Percentiles rank a stretch among this genome's conserved stretches.
Evolutionary conservation across 768 basidiomycete species (phyloP).

Genomic region (Russula emetica): DNA sequence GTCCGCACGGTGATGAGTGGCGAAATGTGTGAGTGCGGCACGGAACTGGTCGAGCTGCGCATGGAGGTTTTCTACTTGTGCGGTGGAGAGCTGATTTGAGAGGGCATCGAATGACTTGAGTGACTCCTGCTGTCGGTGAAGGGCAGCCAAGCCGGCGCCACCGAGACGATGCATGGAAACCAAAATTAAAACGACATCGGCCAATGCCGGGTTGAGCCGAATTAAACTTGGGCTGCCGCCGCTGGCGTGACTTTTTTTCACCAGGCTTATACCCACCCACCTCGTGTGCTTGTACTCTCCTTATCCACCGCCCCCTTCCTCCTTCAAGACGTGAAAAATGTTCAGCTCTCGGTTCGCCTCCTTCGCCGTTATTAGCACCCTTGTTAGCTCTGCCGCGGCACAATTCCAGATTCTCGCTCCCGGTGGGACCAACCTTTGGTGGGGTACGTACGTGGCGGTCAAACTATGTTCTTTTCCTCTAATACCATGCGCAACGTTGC

Average conservation of each 20-base stretch:
- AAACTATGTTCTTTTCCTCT: neutral
- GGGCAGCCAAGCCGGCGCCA: constrained; percentile 84
- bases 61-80: constrained; percentile 75
- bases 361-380: constrained; percentile 38
- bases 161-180: constrained; percentile 61
- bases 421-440: constrained; percentile 46
- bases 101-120: constrained; percentile 77
- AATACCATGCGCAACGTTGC: constrained; percentile 3
- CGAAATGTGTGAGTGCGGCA: constrained; percentile 78
- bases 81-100: constrained; percentile 68
- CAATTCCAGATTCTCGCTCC: constrained; percentile 47
- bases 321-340: constrained; percentile 26
- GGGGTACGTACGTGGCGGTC: constrained; percentile 52
- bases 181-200: neutral
- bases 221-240: too few species aligned
- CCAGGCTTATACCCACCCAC: neutral
- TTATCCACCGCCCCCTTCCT: constrained; percentile 19
- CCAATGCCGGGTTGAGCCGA: neutral
- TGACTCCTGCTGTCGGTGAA: constrained; percentile 82
- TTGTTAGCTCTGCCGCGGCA: constrained; percentile 40
- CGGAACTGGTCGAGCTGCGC: constrained; percentile 82
- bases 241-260: neutral
- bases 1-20: constrained; percentile 73
- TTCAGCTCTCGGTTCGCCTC: constrained; percentile 36
- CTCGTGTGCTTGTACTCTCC: neutral